Base-by-base conservation (phyloP, 768 basidiomycete genomes). In the Lactifluus pinguis region DNA sequence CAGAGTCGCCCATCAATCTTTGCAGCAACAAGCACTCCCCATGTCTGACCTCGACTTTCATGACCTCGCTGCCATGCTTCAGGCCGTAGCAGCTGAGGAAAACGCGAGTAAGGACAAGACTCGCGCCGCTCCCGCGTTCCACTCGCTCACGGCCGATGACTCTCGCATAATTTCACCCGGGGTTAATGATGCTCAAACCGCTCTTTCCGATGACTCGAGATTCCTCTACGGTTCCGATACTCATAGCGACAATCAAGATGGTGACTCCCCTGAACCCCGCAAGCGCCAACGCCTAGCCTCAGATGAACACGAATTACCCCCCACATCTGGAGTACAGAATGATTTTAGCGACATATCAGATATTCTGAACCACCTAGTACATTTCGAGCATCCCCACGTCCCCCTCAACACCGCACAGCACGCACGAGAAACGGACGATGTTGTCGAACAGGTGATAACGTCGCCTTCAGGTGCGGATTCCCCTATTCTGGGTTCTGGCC, bases 311-410 rank as follows among this genome's bases (percentile, higher is more conserved):
- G 76, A 75, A 53, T 30, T 69, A 32, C 61, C 54, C 49, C 55
- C 47, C 21, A 62, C 52, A 21, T 76, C 83, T 34, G 32, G 85
- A 83, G 68, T 87, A 85, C 69, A 61, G 57, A 77, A 81, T 48
- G 87, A 90, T 67, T 82, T 91, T 61, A 83, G 79, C 68, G 89
- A 90, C 67, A 89, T 90, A 51, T 73, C 90, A 55, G 89, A 91
- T 66, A 89, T 90, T 57, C 72, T 91, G 58, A 85, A 80, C 68
- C 87, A 89, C 66, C 79, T 89, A 41, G 83, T 82, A 5, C 84
- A 85, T 61, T 86, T 91, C 60, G 87, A 84, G 62, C 76, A 81
- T 21, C 79, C 80, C 57, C 71, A 80, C 4, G 76, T 77, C 13
- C 1, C 47, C 19, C 21, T 57, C 29, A 50, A 34, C 25, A 39